Base-by-base conservation (phyloP, 805 yeast species). In the Myxozyma neglecta region DNA sequence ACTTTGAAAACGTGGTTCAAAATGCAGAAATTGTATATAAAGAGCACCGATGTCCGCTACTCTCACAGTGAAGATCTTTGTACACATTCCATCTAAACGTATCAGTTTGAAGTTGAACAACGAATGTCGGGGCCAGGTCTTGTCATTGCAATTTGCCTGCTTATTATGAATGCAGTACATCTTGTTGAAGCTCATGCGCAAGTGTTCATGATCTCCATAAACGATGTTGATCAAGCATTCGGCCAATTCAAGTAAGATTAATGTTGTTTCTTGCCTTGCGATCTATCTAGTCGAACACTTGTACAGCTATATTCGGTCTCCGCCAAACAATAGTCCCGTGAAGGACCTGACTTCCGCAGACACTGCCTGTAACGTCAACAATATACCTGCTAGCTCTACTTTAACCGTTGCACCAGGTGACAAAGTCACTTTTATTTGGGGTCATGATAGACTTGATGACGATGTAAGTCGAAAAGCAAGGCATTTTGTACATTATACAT, bases 341-440 rank as follows among this genome's bases (percentile, higher is more conserved):
- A 56, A 60, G 32, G 61, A 60, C 46, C 52, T 63, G 10, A 42
- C 61, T 3, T 46, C 56, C 5, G 9, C 42, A n/a, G 66, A 36
- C n/a, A 34, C 57, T 37, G 62, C 56, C 6, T 62, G 65, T 29
- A 61, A 62, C 45, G 65, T 39, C 16, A 56, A 43, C 11, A 59
- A 57, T 18, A 11, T 11, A 6, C 54, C 54, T 42, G 66, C 53
- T 36, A 50, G 46, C 13, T 18, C 54, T 20, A 55, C 57, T 5
- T 39, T 62, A 34, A 45, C 49, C 13, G 64, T 56, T n/a, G 29
- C 56, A 13, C 64, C 66, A 35, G 66, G 64, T 14, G 64, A 55
- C 16, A 34, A 36, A 1, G 46, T 62, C 16, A 48, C 57, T 13
- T 48, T 60, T 34, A 24, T 55, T 39, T 62, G 66, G 66, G 59